Conservation (phyloP, 257 asterid species). For the Pogostemon cablin region DNA sequence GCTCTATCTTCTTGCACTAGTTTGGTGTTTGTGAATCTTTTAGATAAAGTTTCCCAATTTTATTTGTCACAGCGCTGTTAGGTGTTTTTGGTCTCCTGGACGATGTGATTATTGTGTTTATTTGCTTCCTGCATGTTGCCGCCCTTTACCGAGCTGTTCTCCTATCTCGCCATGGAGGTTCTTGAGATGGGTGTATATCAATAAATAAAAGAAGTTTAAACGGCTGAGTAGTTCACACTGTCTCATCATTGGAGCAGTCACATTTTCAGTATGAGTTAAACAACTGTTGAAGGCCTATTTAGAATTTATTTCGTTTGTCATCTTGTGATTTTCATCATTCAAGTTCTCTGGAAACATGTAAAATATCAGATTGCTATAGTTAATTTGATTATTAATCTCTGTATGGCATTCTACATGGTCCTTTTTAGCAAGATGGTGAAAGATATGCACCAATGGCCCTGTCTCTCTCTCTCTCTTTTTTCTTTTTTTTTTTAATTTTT, state of each 20-base stretch:
- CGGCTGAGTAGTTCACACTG: not conserved
- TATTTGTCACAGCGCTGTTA: conserved; percentile 49
- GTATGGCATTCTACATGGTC: not conserved
- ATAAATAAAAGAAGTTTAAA: conserved; percentile 16
- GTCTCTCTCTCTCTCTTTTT: not conserved
- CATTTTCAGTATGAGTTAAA: conserved; percentile 28
- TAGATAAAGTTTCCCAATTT: conserved; percentile 14
- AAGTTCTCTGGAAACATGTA: not conserved
- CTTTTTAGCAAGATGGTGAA: conserved; percentile 2
- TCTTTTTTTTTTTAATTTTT: not conserved
- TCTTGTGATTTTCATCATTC: conserved; percentile 3
- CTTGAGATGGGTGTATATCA: conserved; percentile 33
- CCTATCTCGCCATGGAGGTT: conserved; percentile 75
- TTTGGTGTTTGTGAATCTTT: conserved; percentile 1
- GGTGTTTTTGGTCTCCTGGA: conserved; percentile 87
- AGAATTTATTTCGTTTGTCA: not conserved
- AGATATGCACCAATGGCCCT: not conserved
- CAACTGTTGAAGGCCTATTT: not conserved
- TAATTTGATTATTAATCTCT: conserved; percentile 8
- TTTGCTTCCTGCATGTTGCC: conserved; percentile 85
- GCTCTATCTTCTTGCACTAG: conserved; percentile 16
- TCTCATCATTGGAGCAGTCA: not conserved
- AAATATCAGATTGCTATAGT: not conserved
- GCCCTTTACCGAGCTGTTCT: conserved; percentile 94
- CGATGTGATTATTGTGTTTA: conserved; percentile 67